A percentile compares a stretch with the other conserved stretches of the same genome.
Evolutionary conservation across 148 eudicot genomes (phyloP).

Genomic region (Amaranthus hypochondriacus): DNA sequence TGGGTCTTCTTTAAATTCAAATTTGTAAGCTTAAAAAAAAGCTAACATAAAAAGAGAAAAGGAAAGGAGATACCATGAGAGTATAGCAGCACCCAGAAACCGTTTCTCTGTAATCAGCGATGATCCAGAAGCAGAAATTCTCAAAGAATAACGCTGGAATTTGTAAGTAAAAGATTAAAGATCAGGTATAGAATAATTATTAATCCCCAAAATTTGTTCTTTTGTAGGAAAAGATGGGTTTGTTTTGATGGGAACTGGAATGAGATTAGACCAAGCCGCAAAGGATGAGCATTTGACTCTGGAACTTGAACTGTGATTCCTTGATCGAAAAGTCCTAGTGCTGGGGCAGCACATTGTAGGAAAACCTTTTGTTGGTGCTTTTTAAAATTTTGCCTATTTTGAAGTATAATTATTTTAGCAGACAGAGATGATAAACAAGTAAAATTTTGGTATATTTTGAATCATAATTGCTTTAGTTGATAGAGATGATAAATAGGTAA

Average conservation of each 20-base stretch:
- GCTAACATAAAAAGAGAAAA: background rate
- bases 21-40: background rate
- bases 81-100: conserved; percentile 1
- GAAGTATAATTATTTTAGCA: no score
- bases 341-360: no score
- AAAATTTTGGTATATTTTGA: no score
- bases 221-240: background rate
- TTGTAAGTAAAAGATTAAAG: background rate
- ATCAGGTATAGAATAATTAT: background rate
- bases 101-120: background rate
- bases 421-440: no score
- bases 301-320: background rate
- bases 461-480: no score
- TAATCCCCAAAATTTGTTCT: background rate
- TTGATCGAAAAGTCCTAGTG: no score
- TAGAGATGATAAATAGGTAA: no score
- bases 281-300: conserved; percentile 19
- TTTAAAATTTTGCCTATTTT: no score
- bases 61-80: background rate
- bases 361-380: no score
- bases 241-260: conserved; percentile 4
- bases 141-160: background rate
- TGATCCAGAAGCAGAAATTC: conserved; percentile 2
- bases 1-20: background rate
- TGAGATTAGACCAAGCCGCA: background rate